Percentiles rank a stretch among this genome's conserved stretches.
Evolutionary conservation across 805 yeast species (phyloP).

Genomic region (Cyberlindnera petersonii): DNA sequence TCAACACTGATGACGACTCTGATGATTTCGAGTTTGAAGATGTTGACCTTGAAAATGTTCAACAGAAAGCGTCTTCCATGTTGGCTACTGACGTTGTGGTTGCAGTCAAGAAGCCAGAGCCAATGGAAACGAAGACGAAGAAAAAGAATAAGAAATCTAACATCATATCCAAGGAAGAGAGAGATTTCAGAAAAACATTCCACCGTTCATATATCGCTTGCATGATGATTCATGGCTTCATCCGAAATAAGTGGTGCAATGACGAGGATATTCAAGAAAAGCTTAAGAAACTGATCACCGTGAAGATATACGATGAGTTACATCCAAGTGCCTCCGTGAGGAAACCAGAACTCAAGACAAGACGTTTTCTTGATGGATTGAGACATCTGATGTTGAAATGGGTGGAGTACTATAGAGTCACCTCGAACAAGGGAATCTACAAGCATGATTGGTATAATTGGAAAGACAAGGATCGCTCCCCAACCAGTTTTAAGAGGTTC

Average conservation of each 20-base stretch:
- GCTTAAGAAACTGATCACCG: constrained; percentile 47
- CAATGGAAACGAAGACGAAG: constrained; percentile 23
- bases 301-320: constrained; percentile 41
- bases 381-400: constrained; percentile 62
- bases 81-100: constrained; percentile 19
- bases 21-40: constrained; percentile 27
- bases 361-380: constrained; percentile 75
- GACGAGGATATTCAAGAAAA: constrained; percentile 37
- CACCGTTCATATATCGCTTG: constrained; percentile 58
- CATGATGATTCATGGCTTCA: constrained; percentile 62
- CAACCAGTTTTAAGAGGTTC: constrained; percentile 39
- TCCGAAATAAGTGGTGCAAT: constrained; percentile 74
- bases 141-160: constrained; percentile 26
- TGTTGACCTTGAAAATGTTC: constrained; percentile 22
- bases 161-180: constrained; percentile 51
- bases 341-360: constrained; percentile 42
- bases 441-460: constrained; percentile 43
- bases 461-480: constrained; percentile 17
- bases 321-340: constrained; percentile 40
- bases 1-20: constrained; percentile 31
- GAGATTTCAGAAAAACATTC: constrained; percentile 43
- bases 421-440: constrained; percentile 33
- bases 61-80: constrained; percentile 19
- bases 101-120: constrained; percentile 17
- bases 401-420: constrained; percentile 49